These are phyloP conservation scores for Bryoerythrophyllum caledonicum DNA, from an alignment of 225 moss, liverwort and hornwort species.

Conservation along the genomic window DNA sequence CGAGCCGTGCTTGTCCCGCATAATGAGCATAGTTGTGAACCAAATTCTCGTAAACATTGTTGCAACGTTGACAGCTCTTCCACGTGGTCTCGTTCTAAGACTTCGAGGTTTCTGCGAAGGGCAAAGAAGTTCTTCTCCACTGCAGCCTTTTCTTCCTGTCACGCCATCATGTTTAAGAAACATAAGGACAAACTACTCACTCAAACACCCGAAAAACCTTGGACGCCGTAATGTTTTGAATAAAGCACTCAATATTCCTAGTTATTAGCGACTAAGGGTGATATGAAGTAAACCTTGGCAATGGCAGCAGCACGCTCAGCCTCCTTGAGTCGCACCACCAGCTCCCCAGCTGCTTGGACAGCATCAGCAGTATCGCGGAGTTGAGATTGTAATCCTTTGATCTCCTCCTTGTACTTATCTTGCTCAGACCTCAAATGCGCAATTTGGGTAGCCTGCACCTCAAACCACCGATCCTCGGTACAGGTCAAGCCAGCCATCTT, in stretches of 20 bases:
- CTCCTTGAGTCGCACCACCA: slow-evolving; percentile 85
- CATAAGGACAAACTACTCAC: background rate
- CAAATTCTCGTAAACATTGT: slow-evolving; percentile 33
- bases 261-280: no score
- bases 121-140: slow-evolving; percentile 16
- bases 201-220: background rate
- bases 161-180: background rate
- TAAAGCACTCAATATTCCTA: no score
- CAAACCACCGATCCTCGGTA: slow-evolving; percentile 76
- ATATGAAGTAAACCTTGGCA: slow-evolving; percentile 51
- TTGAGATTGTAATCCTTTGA: slow-evolving; percentile 62
- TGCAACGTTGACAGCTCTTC: slow-evolving; percentile 34
- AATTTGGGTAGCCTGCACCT: slow-evolving; percentile 71
- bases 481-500: slow-evolving; percentile 63
- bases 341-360: slow-evolving; percentile 90
- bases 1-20: slow-evolving; percentile 22
- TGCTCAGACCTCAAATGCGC: slow-evolving; percentile 56
- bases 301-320: slow-evolving; percentile 67
- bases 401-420: slow-evolving; percentile 64
- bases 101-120: slow-evolving; percentile 18
- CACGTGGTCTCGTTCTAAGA: slow-evolving; percentile 26
- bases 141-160: slow-evolving; percentile 20
- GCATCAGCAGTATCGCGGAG: slow-evolving; percentile 91
- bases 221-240: background rate
- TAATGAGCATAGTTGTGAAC: slow-evolving; percentile 28